These are phyloP conservation scores for Claviceps sp. DNA, from an alignment of 2,329 filamentous ascomycete species.

Conservation along the genomic window DNA sequence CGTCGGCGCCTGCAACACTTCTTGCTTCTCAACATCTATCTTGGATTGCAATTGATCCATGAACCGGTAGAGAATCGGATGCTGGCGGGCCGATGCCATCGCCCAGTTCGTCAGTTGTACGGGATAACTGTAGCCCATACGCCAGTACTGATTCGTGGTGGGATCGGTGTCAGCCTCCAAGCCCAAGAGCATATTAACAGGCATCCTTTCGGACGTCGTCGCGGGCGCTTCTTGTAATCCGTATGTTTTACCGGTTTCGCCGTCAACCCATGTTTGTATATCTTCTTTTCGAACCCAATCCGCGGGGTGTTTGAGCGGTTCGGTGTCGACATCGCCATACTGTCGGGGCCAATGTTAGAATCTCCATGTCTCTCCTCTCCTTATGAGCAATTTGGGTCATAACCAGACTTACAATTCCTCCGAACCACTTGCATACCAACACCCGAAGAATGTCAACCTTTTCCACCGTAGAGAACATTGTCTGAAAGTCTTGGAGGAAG, in stretches of 20 bases:
- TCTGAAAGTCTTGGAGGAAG: slow-evolving; percentile 8
- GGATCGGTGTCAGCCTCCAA: slow-evolving; percentile 14
- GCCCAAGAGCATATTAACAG: slow-evolving; percentile 13
- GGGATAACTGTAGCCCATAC: slow-evolving; percentile 15
- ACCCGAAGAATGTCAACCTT: slow-evolving; percentile 13
- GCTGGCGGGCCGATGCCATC: slow-evolving; percentile 11
- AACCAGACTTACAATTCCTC: slow-evolving; percentile 11
- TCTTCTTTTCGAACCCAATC: slow-evolving; percentile 11
- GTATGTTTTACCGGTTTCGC: slow-evolving; percentile 8
- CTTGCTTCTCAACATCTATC: slow-evolving; percentile 5
- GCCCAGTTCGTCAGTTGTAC: slow-evolving; percentile 15
- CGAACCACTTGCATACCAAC: slow-evolving; percentile 11
- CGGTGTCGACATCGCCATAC: slow-evolving; percentile 15
- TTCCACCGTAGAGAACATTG: slow-evolving; percentile 11
- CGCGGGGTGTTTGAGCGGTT: slow-evolving; percentile 11
- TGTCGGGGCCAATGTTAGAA: neutral
- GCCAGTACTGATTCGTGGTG: slow-evolving; percentile 11
- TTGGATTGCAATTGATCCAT: slow-evolving; percentile 9
- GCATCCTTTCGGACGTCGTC: slow-evolving; percentile 1
- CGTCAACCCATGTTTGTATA: slow-evolving; percentile 10
- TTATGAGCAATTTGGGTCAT: neutral
- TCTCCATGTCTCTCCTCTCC: neutral
- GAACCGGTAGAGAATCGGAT: slow-evolving; percentile 11
- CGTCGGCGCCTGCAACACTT: neutral
- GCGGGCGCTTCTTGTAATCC: slow-evolving; percentile 1